Conservation (phyloP, 1,284 basidiomycete species). For the Cryptococcus wingfieldii region DNA sequence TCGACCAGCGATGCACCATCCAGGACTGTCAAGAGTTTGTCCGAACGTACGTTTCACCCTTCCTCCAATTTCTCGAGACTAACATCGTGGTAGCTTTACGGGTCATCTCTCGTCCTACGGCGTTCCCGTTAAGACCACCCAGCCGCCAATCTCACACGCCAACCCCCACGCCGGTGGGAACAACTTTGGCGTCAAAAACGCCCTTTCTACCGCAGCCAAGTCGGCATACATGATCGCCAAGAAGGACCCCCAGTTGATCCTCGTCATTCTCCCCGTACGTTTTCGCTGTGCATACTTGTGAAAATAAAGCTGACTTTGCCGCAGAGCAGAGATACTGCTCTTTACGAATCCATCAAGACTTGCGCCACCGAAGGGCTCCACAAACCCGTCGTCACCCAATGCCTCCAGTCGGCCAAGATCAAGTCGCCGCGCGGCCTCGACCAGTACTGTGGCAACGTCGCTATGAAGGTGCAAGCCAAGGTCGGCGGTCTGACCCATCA, state of each 20-base stretch:
- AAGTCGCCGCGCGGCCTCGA: constrained; percentile 32
- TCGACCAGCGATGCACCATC: constrained; percentile 23
- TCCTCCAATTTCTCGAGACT: neutral
- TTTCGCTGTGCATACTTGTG: neutral
- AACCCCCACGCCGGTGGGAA: neutral
- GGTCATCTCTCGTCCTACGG: constrained; percentile 23
- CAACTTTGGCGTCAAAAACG: constrained; percentile 7
- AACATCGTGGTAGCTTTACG: too few relatives aligned
- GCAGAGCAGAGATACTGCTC: constrained; percentile 30
- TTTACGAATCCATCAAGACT: constrained; percentile 51
- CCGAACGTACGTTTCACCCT: neutral
- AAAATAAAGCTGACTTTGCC: neutral
- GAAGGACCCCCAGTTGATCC: constrained; percentile 43
- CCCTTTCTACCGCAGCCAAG: constrained; percentile 29
- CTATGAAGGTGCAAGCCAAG: constrained; percentile 47
- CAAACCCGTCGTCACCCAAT: constrained; percentile 45
- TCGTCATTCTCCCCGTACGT: constrained; percentile 42
- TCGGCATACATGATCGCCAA: constrained; percentile 33
- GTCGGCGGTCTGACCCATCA: constrained; percentile 50
- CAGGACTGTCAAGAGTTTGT: constrained; percentile 11
- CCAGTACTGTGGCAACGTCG: constrained; percentile 50
- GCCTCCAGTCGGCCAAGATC: constrained; percentile 47
- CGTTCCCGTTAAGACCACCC: constrained; percentile 26
- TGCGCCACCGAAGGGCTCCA: constrained; percentile 32
- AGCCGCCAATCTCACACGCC: constrained; percentile 21